Evolutionary conservation across 2,329 filamentous ascomycete genomes (phyloP), one percentile per base, ranked within the genome.

Genomic region (Helicocarpus griseus): DNA sequence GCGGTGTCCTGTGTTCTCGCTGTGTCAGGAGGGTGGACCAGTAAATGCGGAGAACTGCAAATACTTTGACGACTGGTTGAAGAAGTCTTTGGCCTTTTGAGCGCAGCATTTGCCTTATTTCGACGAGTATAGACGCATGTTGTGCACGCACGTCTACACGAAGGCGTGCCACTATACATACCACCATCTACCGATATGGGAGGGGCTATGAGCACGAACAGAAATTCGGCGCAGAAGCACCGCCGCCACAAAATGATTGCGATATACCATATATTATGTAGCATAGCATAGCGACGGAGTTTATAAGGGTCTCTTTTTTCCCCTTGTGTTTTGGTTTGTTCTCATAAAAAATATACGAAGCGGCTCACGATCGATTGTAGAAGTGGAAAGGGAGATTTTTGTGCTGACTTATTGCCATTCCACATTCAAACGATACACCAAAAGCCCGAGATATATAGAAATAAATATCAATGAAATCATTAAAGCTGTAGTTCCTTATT

Each of bases 1-100:
- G 1, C 78, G 82, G 51, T 98, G 93, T 68, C 93, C 93, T 0
- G 91, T 96, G 2, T 95, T 95, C 65, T 86, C 93, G 53, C 77
- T 97, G 1, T 98, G 93, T 65, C 86, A 88, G 58, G 88, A 95
- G 54, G 89, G 89, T 5, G 91, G 91, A 0, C 88, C 89, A 0
- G 89, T 98, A 21, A 94, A 85, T 61, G 88, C 91, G 0, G 85
- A 82, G 57, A 95, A 86, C 48, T 98, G 93, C 69, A 85, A 89
- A 50, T 98, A 98, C 65, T 96, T 95, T 63, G 80, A 86, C 56
- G 80, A 83, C 49, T 98, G 93, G 93, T 69, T 96, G 43, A 78
- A 63, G 49, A 66, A 62, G 55, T 61, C 63, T 8, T 60, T 71
- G 28, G 63, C 62, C 17, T 70, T 70, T 43, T 70, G 53, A 64